Evolutionary conservation across 2,329 filamentous ascomycete genomes (phyloP), one percentile per base, ranked within the genome.

Genomic region (Stemphylium vesicarium): DNA sequence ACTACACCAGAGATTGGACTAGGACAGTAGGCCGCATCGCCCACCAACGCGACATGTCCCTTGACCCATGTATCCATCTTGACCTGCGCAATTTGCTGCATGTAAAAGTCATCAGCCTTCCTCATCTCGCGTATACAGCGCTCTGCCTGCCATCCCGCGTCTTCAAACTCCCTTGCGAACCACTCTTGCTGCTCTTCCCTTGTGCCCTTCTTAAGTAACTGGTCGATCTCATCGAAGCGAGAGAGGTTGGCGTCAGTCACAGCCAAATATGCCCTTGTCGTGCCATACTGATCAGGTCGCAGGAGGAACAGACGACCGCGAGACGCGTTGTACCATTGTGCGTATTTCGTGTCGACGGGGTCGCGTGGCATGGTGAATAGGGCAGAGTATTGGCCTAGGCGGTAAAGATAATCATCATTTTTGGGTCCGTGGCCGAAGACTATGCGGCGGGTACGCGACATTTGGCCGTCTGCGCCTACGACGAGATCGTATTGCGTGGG

Each of bases 31-130:
- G 66, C 77, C 2, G 77, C 74, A 56, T 79, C 77, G 5, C 76
- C 77, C 2, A 78, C 53, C 4, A 79, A 52, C 74, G 6, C 71
- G 62, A n/a, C 72, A 68, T 77, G 84, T 7, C 74, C 73, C 15
- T 68, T 64, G 1, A 65, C 67, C 71, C 74, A 78, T 2, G 59
- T 46, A 2, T 70, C 57, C 57, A 79, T 69, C 40, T 72, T 74
- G 39, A 79, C 70, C 41, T 78, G 74, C 5, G 69, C 75, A n/a
- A 77, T 63, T 15, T 77, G 72, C 26, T 79, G 73, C 53, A 75
- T 77, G 62, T 82, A 82, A 59, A 80, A 81, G 50, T 82, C 76
- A 0, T 77, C 62, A 0, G 74, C 64, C 1, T 62, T 65, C 24
- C 72, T 63, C 76, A 82, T 78, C 1, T 64, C 77, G 7, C 70